Evolutionary conservation across 371 early-diverging fungal species (phyloP).

Genomic region (Circinella umbellata): DNA sequence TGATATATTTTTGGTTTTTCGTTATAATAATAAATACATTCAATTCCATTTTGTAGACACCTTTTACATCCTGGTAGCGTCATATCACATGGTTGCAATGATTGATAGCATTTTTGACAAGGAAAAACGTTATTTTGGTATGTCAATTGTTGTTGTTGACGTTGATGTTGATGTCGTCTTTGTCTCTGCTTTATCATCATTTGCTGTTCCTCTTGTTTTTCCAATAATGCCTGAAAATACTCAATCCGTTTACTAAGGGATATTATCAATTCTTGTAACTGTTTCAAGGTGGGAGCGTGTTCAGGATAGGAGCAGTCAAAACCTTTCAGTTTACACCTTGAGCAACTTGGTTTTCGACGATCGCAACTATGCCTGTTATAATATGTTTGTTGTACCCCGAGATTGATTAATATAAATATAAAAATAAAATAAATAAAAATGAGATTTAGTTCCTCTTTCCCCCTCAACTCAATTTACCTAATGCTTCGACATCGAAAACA

Average conservation of each 20-base stretch:
- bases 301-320: slow-evolving; percentile 49
- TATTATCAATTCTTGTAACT: slow-evolving; percentile 48
- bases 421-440: too few species aligned
- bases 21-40: slow-evolving; percentile 34
- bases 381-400: background rate
- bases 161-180: too few species aligned
- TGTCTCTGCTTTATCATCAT: too few species aligned
- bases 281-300: slow-evolving; percentile 56
- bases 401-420: too few species aligned
- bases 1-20: slow-evolving; percentile 48
- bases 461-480: background rate
- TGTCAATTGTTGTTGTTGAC: slow-evolving; percentile 5
- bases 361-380: slow-evolving; percentile 54
- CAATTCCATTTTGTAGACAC: slow-evolving; percentile 32
- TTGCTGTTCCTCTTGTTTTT: slow-evolving; percentile 23
- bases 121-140: slow-evolving; percentile 30
- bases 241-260: slow-evolving; percentile 37
- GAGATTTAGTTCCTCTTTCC: too few species aligned
- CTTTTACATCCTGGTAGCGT: slow-evolving; percentile 40
- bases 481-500: slow-evolving; percentile 6
- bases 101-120: slow-evolving; percentile 47
- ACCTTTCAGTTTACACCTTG: slow-evolving; percentile 49
- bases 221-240: slow-evolving; percentile 25
- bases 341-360: slow-evolving; percentile 46
- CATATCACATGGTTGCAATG: slow-evolving; percentile 47